Conservation (phyloP, 139 green algal species). For the Auxenochlorella pyrenoidosa region DNA sequence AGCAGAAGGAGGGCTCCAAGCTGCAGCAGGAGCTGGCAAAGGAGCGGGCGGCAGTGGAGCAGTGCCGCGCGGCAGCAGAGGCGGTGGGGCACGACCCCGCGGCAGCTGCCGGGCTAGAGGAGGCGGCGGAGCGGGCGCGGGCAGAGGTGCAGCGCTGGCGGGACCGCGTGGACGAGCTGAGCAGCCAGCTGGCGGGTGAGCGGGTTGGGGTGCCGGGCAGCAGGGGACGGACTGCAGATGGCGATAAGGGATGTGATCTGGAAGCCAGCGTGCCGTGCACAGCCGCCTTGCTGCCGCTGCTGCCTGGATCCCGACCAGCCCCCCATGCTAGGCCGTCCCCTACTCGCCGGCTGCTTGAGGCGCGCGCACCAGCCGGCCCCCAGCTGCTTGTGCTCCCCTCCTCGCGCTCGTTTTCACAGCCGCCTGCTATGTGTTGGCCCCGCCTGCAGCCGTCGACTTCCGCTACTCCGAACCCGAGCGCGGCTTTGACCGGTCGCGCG, state of each 20-base stretch:
- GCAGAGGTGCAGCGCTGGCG: slow-evolving; percentile 46
- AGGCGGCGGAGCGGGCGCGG: slow-evolving; percentile 40
- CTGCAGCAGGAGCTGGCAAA: slow-evolving; percentile 70
- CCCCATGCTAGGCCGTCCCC: background rate
- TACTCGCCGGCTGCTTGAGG: background rate
- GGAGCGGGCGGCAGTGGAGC: slow-evolving; percentile 58
- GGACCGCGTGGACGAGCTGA: slow-evolving; percentile 69
- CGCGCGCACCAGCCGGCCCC: too few relatives aligned
- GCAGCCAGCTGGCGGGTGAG: slow-evolving; percentile 61
- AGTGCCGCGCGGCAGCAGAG: slow-evolving; percentile 51
- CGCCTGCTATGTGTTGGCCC: background rate
- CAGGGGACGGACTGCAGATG: background rate
- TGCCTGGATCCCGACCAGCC: background rate
- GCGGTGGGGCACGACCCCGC: slow-evolving; percentile 56
- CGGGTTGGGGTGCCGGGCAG: background rate
- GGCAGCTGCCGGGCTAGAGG: slow-evolving; percentile 55
- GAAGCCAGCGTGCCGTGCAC: background rate
- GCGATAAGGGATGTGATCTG: background rate
- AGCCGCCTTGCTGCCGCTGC: background rate
- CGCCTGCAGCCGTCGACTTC: slow-evolving; percentile 71
- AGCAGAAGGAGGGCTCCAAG: slow-evolving; percentile 80
- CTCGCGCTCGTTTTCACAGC: background rate
- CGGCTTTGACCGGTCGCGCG: slow-evolving; percentile 68
- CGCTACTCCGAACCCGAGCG: slow-evolving; percentile 81
- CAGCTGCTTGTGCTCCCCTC: background rate